Evolutionary conservation across 2,329 filamentous ascomycete species (phyloP), one percentile per base, ranked within the genome.

Genomic region (Aspergillus chevalieri): DNA sequence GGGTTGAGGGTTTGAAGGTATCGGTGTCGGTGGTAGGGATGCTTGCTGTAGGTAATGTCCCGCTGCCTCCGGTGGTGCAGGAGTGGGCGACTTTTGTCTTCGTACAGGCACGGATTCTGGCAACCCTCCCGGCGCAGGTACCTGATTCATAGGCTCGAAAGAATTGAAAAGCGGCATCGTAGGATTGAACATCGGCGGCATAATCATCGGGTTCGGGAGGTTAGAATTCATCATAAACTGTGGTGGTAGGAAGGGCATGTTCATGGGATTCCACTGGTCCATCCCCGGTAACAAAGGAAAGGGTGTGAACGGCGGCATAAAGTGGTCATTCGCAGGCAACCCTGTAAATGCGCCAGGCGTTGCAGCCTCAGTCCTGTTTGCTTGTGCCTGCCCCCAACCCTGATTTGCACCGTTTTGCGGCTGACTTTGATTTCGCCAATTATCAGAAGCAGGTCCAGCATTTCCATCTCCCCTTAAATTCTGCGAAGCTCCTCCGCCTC

Each of bases 21-120:
- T 68, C 14, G 57, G 56, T 24, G 65, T 59, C 0, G 81, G 75
- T 0, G 71, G 59, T 12, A 71, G 57, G 4, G 70, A 64, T 2
- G 86, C 75, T 47, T 77, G 76, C 3, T 63, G 47, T n/a, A 89
- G 71, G 68, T 94, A 94, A 43, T 68, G 62, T 0, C 68, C 43
- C 1, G 79, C 78, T 0, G 87, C 82, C 0, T 78, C 62, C 0
- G 89, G 88, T 4, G 52, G 50, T 21, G 49, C 54, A 63, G 72
- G 51, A 56, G 52, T 17, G 28, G 47, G n/a, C n/a, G 46, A 50
- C 36, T 54, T 42, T 43, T 21, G 39, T 41, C 49, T 28, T 39
- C 9, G 42, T 34, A 19, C 22, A 43, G 34, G 34, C n/a, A 17
- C 4, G 10, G 10, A 21, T 26, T 38, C 39, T 34, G 17, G 28